Evolutionary conservation across 208 protist species (phyloP).

Genomic region (Trypanosoma congolense): DNA sequence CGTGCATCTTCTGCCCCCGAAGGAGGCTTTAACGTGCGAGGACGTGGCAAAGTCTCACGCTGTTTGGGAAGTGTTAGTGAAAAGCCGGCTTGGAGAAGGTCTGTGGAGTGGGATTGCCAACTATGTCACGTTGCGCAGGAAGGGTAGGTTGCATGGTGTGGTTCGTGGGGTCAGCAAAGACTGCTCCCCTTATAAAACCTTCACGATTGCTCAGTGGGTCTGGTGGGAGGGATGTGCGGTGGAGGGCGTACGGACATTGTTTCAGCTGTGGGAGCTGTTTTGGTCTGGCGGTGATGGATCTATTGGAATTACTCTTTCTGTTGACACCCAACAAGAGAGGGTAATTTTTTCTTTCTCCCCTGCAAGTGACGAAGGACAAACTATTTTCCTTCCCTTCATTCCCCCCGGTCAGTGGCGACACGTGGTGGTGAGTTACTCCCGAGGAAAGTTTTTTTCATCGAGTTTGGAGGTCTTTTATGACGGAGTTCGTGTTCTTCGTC

Average conservation of each 20-base stretch:
- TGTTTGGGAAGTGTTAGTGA: background rate
- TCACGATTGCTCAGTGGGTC: constrained; percentile 27
- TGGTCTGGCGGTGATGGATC: constrained; percentile 21
- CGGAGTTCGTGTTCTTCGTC: constrained; percentile 29
- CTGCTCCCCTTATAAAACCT: background rate
- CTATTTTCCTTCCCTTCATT: constrained; percentile 44
- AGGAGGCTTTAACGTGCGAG: background rate
- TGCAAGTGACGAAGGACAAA: constrained; percentile 17
- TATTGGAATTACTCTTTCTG: constrained; percentile 24
- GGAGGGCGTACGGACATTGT: constrained; percentile 13
- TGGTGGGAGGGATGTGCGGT: constrained; percentile 23
- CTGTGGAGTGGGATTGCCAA: background rate
- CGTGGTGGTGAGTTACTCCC: constrained; percentile 33
- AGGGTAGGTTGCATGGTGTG: background rate
- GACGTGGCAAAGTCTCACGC: background rate
- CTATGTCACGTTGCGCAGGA: background rate
- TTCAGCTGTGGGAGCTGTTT: constrained; percentile 37
- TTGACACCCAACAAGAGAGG: constrained; percentile 22
- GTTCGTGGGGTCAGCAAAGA: background rate
- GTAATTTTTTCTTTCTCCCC: constrained; percentile 29
- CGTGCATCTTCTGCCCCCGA: background rate
- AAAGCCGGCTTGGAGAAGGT: background rate
- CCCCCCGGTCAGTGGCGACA: constrained; percentile 43
- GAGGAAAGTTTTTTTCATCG: constrained; percentile 31
- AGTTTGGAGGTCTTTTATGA: constrained; percentile 38